Conservation (phyloP, 768 basidiomycete genomes). For the Russula sp. region DNA sequence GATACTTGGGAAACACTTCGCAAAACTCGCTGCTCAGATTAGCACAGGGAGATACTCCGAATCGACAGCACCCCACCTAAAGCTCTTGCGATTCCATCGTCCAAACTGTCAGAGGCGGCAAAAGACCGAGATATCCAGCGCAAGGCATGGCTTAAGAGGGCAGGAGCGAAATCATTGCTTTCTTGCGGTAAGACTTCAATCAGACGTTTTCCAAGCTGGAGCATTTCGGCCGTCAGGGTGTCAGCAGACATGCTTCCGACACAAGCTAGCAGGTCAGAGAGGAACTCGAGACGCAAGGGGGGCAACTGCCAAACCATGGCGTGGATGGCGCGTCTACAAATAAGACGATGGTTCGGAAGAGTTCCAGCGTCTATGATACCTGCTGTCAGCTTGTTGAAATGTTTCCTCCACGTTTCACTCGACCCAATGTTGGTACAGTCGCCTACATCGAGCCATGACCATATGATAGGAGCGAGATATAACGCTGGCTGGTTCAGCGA, state of each 20-base stretch:
- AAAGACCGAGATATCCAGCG: conserved; percentile 12
- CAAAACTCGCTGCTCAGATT: conserved; percentile 16
- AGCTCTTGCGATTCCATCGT: not conserved
- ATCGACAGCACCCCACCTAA: conserved; percentile 6
- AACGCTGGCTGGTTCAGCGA: conserved; percentile 7
- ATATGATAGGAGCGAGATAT: conserved; percentile 26
- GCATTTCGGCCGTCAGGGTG: conserved; percentile 1
- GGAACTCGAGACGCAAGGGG: conserved; percentile 9
- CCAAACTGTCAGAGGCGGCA: conserved; percentile 4
- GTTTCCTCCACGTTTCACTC: conserved; percentile 9
- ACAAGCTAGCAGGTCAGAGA: conserved; percentile 6
- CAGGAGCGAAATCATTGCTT: not conserved
- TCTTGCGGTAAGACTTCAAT: conserved; percentile 5
- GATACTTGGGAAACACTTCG: conserved; percentile 32
- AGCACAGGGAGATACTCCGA: not conserved
- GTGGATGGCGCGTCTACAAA: conserved; percentile 9
- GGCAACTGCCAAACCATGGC: conserved; percentile 4
- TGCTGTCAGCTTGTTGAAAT: conserved; percentile 24
- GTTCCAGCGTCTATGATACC: conserved; percentile 12
- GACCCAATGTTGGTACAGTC: not conserved
- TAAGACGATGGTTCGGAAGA: conserved; percentile 6
- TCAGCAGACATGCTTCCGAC: conserved; percentile 10
- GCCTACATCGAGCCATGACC: conserved; percentile 21
- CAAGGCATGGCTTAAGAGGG: conserved; percentile 8
- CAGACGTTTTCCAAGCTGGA: conserved; percentile 5